Base-by-base conservation (phyloP, 306 rosid genomes). In the Malus domestica region DNA sequence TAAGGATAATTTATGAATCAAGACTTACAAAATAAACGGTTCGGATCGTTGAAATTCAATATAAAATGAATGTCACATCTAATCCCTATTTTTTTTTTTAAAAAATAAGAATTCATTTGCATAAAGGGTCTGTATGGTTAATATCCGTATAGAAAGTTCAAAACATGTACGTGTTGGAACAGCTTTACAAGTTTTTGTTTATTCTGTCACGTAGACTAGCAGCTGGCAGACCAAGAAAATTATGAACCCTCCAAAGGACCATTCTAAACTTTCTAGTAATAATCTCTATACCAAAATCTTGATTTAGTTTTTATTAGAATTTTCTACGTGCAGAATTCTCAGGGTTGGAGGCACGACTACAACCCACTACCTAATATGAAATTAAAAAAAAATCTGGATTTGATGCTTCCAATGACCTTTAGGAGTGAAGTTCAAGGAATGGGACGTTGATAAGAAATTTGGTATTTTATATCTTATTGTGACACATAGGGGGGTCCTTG, bases 361-460 rank as follows among this genome's bases (percentile, higher is more conserved):
- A 80, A 75, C 85, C 6, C 54, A 3, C 30, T 59, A 77, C 88
- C 91, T 73, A 88, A 75, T 38, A 35, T 38, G 42, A 38, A 35
- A 35, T 6, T 63, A 63, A 74, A 61, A 68, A 68, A 73, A 66
- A 72, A 61, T 49, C 35, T 73, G 70, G 81, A 19, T 52, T 23
- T 40, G 71, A 61, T 44, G 69, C 57, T 14, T 64, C 55, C 44
- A 85, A 77, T 58, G 70, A 20, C 66, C 44, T 38, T 59, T 10
- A 71, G 75, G 86, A 84, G 86, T 87, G 67, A 52, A 81, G 71
- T 81, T 61, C 66, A 90, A 79, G 89, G 57, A 86, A 82, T 23
- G 42, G 69, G 72, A 32, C 35, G 74, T 33, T 33, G 54, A 10
- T 22, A 61, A 22, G 23, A 10, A 13, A 20, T 44, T 61, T 10